These are phyloP conservation scores for Artemisia tridentata DNA, from an alignment of 129 eudicot species.

Conservation along the genomic window DNA sequence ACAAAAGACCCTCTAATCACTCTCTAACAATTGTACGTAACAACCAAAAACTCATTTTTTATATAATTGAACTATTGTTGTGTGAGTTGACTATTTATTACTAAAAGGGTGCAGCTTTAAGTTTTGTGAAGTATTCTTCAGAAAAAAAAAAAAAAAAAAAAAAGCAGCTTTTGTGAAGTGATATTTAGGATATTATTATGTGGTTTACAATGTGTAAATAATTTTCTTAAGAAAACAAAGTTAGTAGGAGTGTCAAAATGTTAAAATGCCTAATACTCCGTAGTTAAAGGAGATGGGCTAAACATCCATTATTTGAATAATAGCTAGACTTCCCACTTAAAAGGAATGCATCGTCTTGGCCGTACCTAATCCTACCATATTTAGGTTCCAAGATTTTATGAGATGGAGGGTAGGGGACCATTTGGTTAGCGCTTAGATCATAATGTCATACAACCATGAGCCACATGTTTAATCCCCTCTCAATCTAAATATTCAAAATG, in stretches of 20 bases:
- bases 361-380: constrained; percentile 36
- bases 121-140: too few relatives aligned
- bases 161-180: too few relatives aligned
- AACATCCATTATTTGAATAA: constrained; percentile 18
- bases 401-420: constrained; percentile 24
- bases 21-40: constrained; percentile 30
- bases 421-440: not conserved
- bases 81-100: too few relatives aligned
- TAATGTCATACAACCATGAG: constrained; percentile 10
- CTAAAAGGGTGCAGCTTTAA: too few relatives aligned
- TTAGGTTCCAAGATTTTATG: constrained; percentile 43
- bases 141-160: too few relatives aligned
- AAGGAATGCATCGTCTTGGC: constrained; percentile 27
- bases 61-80: not conserved
- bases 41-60: constrained; percentile 26
- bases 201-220: too few relatives aligned
- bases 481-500: not conserved
- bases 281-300: not conserved
- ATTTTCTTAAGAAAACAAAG: too few relatives aligned
- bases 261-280: constrained; percentile 1
- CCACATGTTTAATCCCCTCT: constrained; percentile 7
- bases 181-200: too few relatives aligned
- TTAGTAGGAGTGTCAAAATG: constrained; percentile 5
- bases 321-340: constrained; percentile 18
- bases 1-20: constrained; percentile 27